Conservation (phyloP, 371 early-diverging fungal genomes). For the Syncephalastrum sp. region DNA sequence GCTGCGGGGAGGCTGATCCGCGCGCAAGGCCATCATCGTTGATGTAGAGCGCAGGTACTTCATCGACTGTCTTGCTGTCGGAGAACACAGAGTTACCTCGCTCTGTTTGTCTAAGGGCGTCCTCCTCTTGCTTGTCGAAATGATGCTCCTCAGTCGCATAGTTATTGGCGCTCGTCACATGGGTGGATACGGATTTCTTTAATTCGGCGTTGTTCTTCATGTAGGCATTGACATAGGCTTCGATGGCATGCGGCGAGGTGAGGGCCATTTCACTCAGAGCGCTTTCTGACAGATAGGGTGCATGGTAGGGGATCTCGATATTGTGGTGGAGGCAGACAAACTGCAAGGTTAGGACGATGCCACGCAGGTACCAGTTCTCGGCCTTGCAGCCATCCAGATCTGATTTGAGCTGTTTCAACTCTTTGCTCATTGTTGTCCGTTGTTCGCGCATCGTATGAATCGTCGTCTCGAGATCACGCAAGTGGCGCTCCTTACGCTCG, state of each 20-base stretch:
- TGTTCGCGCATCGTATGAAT: conserved; percentile 60
- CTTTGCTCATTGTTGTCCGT: conserved; percentile 36
- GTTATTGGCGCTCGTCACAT: conserved; percentile 7
- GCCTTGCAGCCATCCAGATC: conserved; percentile 47
- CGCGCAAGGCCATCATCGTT: too few species aligned
- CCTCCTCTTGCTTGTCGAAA: conserved; percentile 4
- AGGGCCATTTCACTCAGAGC: conserved; percentile 21
- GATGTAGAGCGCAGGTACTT: too few species aligned
- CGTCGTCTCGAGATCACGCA: conserved; percentile 59
- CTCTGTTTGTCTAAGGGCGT: not conserved
- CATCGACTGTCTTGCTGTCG: too few species aligned
- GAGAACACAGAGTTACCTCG: too few species aligned
- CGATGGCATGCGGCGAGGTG: conserved; percentile 21
- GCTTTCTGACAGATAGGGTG: conserved; percentile 25
- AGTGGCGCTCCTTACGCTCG: conserved; percentile 68
- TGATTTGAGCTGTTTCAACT: conserved; percentile 39
- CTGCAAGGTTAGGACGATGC: conserved; percentile 43
- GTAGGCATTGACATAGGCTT: conserved; percentile 23
- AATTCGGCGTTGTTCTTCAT: conserved; percentile 19
- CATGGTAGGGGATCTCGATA: conserved; percentile 20
- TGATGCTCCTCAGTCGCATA: not conserved
- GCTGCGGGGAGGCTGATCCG: too few species aligned
- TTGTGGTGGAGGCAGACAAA: conserved; percentile 29
- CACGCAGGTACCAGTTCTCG: conserved; percentile 55
- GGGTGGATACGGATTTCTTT: conserved; percentile 15